Evolutionary conservation across 2,329 filamentous ascomycete genomes (phyloP).

Genomic region (Ophiostoma piceae): DNA sequence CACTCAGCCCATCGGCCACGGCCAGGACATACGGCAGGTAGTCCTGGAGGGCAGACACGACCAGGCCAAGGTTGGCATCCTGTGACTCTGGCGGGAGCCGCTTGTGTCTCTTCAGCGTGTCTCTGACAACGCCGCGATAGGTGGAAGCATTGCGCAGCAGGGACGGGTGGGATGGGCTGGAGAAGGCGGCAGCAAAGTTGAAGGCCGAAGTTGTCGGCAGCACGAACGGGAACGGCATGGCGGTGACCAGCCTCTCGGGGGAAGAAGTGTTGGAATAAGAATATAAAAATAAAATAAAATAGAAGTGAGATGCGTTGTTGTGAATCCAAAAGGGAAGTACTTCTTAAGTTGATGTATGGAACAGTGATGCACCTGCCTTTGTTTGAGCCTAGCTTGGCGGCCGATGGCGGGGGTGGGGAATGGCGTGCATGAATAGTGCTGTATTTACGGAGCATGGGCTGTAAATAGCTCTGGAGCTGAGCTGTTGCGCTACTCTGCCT

Average conservation of each 20-base stretch:
- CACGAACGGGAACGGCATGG: constrained; percentile 83
- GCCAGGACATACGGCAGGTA: constrained; percentile 83
- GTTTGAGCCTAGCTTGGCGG: constrained; percentile 11
- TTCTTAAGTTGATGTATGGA: no score
- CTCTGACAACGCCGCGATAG: constrained; percentile 74
- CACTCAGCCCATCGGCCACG: constrained; percentile 62
- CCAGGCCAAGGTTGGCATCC: constrained; percentile 61
- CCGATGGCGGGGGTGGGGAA: constrained; percentile 14
- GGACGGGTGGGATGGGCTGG: constrained; percentile 79
- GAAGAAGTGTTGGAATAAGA: not conserved
- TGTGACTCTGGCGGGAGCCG: constrained; percentile 69
- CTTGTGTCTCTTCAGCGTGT: constrained; percentile 84
- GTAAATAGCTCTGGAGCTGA: not conserved
- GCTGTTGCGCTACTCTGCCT: not conserved
- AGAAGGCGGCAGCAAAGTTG: constrained; percentile 71
- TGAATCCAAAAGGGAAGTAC: no score
- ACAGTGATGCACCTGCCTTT: constrained; percentile 4
- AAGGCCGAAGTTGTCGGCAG: constrained; percentile 87
- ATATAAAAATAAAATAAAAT: no score
- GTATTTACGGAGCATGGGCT: not conserved
- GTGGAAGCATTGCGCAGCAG: constrained; percentile 77
- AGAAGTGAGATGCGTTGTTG: no score
- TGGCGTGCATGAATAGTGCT: not conserved
- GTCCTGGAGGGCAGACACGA: constrained; percentile 63
- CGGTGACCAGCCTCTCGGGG: not conserved